Conservation (phyloP, 2,329 filamentous ascomycete genomes). For the Exophiala bonariae region DNA sequence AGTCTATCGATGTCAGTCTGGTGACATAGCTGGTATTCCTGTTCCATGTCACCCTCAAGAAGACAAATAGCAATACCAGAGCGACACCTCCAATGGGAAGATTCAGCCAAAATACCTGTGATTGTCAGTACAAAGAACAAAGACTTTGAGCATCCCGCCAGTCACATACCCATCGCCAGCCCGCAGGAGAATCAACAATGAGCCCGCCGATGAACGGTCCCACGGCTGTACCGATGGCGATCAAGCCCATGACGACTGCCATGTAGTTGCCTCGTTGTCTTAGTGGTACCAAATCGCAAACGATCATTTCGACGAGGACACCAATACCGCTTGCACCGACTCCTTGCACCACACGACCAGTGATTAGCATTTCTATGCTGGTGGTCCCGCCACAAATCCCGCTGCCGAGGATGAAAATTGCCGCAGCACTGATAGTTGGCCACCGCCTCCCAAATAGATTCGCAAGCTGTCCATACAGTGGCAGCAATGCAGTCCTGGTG, state of each 20-base stretch:
- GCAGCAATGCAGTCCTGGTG: conserved; percentile 45
- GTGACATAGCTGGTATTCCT: conserved; percentile 29
- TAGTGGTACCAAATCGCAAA: conserved; percentile 48
- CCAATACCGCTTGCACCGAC: conserved; percentile 48
- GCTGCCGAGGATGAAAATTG: conserved; percentile 54
- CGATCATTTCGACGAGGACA: conserved; percentile 48
- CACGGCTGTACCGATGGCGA: conserved; percentile 31
- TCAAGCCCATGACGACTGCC: conserved; percentile 31
- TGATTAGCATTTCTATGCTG: conserved; percentile 50
- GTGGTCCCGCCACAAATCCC: conserved; percentile 52
- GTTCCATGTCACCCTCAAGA: conserved; percentile 31
- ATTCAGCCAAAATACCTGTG: conserved; percentile 51
- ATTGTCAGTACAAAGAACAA: too few species aligned
- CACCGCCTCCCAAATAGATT: conserved; percentile 54
- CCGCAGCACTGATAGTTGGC: conserved; percentile 42
- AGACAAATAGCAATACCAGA: conserved; percentile 31
- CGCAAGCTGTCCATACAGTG: conserved; percentile 51
- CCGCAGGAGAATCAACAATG: conserved; percentile 33
- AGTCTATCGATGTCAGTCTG: conserved; percentile 38
- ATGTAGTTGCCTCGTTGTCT: conserved; percentile 34
- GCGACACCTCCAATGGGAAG: conserved; percentile 34
- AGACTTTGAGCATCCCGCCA: too few species aligned
- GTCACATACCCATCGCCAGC: conserved; percentile 23
- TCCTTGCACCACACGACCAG: conserved; percentile 58
- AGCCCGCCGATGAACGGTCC: conserved; percentile 42